Percentiles rank a stretch among this genome's conserved stretches.
phyloP scores from a whole-genome alignment of 257 asterid species.

The Penstemon davidsonii region DNA sequence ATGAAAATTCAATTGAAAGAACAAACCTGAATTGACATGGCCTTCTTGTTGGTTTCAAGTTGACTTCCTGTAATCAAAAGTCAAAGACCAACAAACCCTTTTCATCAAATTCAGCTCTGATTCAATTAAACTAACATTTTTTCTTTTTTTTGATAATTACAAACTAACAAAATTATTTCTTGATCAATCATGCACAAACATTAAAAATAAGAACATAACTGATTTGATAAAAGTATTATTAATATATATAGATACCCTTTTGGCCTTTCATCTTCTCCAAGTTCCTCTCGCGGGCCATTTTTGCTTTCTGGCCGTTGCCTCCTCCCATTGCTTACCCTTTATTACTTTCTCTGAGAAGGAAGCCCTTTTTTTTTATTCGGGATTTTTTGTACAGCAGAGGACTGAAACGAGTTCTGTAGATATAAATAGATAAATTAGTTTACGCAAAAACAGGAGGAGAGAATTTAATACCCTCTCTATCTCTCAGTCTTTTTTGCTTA shows the following conservation, averaged over 20 bases:
- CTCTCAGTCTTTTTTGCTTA: no score
- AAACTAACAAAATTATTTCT: no score
- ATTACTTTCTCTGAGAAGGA: no score
- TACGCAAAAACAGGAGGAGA: no score
- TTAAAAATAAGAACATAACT: neutral
- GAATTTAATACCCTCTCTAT: no score
- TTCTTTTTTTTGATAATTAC: no score
- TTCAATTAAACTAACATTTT: no score
- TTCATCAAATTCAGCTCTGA: neutral
- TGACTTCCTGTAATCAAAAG: slow-evolving; percentile 46
- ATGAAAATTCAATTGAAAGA: neutral
- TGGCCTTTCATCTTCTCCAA: slow-evolving; percentile 61
- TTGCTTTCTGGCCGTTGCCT: slow-evolving; percentile 80
- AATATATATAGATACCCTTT: slow-evolving; percentile 43
- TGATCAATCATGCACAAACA: neutral
- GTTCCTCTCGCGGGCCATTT: slow-evolving; percentile 88
- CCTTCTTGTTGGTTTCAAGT: slow-evolving; percentile 52
- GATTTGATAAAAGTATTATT: neutral
- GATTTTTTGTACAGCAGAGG: no score
- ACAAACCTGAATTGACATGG: slow-evolving; percentile 51
- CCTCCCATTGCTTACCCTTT: slow-evolving; percentile 55
- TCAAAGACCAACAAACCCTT: slow-evolving; percentile 13
- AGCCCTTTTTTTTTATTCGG: no score
- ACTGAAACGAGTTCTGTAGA: no score
- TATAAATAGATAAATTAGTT: no score